A percentile compares a stretch with the other conserved stretches of the same genome.
Conservation (phyloP, 345 rosid genomes). For the Salix caprea region DNA sequence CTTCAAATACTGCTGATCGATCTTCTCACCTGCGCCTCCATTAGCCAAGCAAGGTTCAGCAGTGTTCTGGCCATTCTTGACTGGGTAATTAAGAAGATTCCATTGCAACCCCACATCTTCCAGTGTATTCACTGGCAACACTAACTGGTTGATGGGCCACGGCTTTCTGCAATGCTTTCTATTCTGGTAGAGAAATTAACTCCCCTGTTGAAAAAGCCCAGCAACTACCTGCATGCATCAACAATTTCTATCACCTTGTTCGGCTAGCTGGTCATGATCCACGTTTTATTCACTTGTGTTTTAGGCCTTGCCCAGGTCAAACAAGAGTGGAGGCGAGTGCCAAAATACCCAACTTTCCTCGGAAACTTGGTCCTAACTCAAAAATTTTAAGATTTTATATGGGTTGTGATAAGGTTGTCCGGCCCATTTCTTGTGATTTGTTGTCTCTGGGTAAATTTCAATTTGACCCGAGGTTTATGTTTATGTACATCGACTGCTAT, state of each 20-base stretch:
- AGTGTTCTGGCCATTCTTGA: slow-evolving; percentile 7
- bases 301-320: neutral
- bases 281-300: neutral
- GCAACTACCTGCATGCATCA: slow-evolving; percentile 17
- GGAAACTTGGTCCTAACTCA: neutral
- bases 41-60: neutral
- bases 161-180: slow-evolving; percentile 22
- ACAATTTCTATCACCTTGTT: neutral
- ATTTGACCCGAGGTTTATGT: too few relatives aligned
- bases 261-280: neutral
- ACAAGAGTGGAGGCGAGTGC: neutral
- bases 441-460: too few relatives aligned
- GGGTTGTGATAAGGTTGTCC: neutral
- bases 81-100: slow-evolving; percentile 21
- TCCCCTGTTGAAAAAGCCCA: slow-evolving; percentile 15
- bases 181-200: too few relatives aligned
- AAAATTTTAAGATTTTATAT: neutral
- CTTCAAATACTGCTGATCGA: slow-evolving; percentile 51
- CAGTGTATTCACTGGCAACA: slow-evolving; percentile 23
- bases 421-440: neutral
- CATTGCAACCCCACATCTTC: slow-evolving; percentile 29
- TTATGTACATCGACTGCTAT: too few relatives aligned
- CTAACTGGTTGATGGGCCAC: slow-evolving; percentile 28
- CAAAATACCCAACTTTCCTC: neutral
- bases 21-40: slow-evolving; percentile 11